These are phyloP conservation scores for Fraxinus sp. DNA, from an alignment of 305 asterid species.

Conservation along the genomic window DNA sequence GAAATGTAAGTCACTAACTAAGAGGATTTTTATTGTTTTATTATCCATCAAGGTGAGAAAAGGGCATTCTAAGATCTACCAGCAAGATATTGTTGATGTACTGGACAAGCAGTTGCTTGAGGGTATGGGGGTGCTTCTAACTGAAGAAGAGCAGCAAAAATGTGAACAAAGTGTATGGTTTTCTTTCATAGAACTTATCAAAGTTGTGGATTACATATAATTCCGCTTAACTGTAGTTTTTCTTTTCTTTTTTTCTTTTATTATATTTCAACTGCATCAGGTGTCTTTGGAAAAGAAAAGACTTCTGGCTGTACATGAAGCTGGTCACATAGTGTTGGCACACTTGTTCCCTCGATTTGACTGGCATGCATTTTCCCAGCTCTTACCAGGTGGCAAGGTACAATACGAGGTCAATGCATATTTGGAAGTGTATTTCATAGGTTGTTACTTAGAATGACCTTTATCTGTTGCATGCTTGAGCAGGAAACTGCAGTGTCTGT, in stretches of 20 bases:
- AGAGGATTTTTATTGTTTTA: not conserved
- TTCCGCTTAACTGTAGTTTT: slow-evolving; percentile 12
- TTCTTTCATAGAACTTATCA: slow-evolving; percentile 20
- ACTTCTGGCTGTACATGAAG: slow-evolving; percentile 96
- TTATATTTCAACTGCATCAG: slow-evolving; percentile 34
- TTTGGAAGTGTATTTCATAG: slow-evolving; percentile 6
- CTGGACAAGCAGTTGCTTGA: slow-evolving; percentile 98
- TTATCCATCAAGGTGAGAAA: slow-evolving; percentile 68
- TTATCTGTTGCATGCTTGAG: slow-evolving; percentile 33
- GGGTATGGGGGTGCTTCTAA: slow-evolving; percentile 99
- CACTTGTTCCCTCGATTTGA: slow-evolving; percentile 94
- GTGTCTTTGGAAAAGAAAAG: slow-evolving; percentile 76
- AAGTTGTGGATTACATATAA: slow-evolving; percentile 14
- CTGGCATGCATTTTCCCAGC: slow-evolving; percentile 99
- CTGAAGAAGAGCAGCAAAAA: slow-evolving; percentile 98
- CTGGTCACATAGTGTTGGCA: slow-evolving; percentile 95
- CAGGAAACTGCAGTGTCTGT: slow-evolving; percentile 99
- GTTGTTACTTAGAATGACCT: slow-evolving; percentile 16
- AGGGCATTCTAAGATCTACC: slow-evolving; percentile 73
- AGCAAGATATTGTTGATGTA: slow-evolving; percentile 88
- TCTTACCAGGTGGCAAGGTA: slow-evolving; percentile 98
- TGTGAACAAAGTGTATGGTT: slow-evolving; percentile 77
- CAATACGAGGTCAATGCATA: slow-evolving; percentile 4
- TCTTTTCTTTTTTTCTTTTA: not conserved
- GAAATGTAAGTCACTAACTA: not conserved